Evolutionary conservation across 257 asterid species (phyloP), one percentile per base, ranked within the genome.

Genomic region (Jasminum sambac): DNA sequence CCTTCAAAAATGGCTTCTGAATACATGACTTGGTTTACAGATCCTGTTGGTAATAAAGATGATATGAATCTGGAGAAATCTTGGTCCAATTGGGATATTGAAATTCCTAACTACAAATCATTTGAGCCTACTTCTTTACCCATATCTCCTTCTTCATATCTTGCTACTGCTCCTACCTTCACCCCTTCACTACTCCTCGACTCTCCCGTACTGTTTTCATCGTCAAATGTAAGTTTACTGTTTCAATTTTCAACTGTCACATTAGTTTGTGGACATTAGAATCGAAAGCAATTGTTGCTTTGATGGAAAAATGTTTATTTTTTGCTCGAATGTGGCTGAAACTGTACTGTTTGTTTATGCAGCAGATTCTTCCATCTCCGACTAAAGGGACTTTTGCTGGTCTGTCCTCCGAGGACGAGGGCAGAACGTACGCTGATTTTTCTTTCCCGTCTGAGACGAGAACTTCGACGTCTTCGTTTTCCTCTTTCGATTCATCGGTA

Each of bases 101-200:
- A 55, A 36, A 17, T 67, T 11, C 83, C 88, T 11, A 83, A 78
- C 21, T 80, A 63, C 72, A 78, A 79, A 19, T 67, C 82, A n/a
- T 84, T 76, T 71, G 64, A 80, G 14, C 83, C 86, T 10, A 69
- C 72, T 60, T 23, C 83, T 25, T 42, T 78, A 0, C 83, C 86
- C 0, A 16, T 82, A 34, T 83, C 84, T 30, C 86, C 88, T 19
- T 76, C 88, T 1, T 76, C 88, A 2, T 84, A 64, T 66, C 79
- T 83, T 36, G 40, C 72, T 38, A 63, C 71, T 34, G 82, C 82
- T 6, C 77, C 80, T 8, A 50, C 71, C 40, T 71, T 79, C 30
- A 84, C 84, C 71, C 84, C 88, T 8, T 79, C 84, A 4, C 42
- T 81, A 19, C 76, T 84, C 24, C 59, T 84, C 69, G 88, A 84